Percentiles rank a stretch among this genome's conserved stretches.
These are phyloP conservation scores for Phytophthora meadii DNA, from an alignment of 352 stramenopile species.

Conservation along the genomic window DNA sequence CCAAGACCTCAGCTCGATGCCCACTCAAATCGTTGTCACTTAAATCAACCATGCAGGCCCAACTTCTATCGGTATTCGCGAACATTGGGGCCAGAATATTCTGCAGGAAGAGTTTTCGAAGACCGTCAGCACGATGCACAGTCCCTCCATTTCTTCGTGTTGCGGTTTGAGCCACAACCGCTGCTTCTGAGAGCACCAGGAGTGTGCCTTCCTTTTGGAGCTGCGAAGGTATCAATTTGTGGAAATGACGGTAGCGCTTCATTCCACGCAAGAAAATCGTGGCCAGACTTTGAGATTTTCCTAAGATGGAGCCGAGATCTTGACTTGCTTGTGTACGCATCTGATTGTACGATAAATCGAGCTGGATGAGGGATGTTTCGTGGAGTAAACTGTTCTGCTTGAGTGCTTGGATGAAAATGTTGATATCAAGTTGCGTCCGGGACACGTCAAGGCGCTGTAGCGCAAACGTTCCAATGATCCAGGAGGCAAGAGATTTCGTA, in stretches of 20 bases:
- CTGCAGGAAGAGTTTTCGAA: conserved; percentile 55
- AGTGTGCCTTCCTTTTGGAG: conserved; percentile 34
- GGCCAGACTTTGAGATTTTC: conserved; percentile 65
- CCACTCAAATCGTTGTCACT: conserved; percentile 82
- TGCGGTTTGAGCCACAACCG: conserved; percentile 34
- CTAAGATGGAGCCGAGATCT: conserved; percentile 66
- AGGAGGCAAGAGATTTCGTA: conserved; percentile 50
- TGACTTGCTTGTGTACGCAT: conserved; percentile 60
- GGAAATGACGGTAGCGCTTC: conserved; percentile 41
- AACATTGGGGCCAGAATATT: conserved; percentile 77
- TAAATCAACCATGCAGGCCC: conserved; percentile 61
- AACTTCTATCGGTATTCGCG: conserved; percentile 51
- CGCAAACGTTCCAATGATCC: conserved; percentile 63
- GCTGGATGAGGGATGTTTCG: conserved; percentile 59
- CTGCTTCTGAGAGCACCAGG: conserved; percentile 27
- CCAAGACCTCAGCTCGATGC: conserved; percentile 50
- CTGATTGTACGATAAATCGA: conserved; percentile 79
- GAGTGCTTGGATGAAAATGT: conserved; percentile 60
- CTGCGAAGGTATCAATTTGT: conserved; percentile 26
- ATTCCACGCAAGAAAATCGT: conserved; percentile 74
- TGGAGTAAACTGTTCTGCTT: conserved; percentile 73
- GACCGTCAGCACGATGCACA: conserved; percentile 38
- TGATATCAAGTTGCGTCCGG: conserved; percentile 60
- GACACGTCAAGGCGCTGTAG: conserved; percentile 71
- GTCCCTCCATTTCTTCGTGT: conserved; percentile 16